Evolutionary conservation across 768 basidiomycete genomes (phyloP), one percentile per base, ranked within the genome.

Genomic region (Polyporus arcularius): DNA sequence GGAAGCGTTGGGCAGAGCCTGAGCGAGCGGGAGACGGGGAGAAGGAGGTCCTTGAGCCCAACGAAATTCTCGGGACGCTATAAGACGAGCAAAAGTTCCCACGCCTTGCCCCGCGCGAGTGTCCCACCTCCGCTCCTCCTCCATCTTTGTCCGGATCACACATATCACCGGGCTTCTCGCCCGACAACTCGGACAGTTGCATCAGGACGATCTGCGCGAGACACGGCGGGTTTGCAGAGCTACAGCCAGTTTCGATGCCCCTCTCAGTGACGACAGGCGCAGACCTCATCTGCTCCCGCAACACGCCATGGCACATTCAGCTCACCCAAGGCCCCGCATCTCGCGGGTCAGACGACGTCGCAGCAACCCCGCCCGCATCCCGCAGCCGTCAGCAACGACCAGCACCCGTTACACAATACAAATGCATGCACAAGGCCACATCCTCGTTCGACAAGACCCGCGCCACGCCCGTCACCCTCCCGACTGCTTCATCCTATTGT

Each of bases 61-160:
- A n/a, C 57, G 55, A 63, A 63, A 63, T 63, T 63, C 47, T 54
- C 49, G 30, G 40, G n/a, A 11, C 4, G 11, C 50, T 63, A 58
- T 63, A 59, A 54, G 57, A 43, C 54, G 21, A 31, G 12, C 31
- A 14, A 31, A 15, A 8, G 26, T 63, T 59, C 62, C 62, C 62
- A 58, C 62, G 57, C 41, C 21, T 18, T 18, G 41, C 30, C n/a
- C 53, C 41, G 53, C 41, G 42, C 42, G 35, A 35, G 35, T 26
- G 35, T 11, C 35, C 7, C 35, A 35, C 35, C 35, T 35, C 35
- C 35, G 21, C 21, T 2, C 21, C 21, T 26, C 21, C 21, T 26
- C 21, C 21, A 26, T 26, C 21, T 26, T 43, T 43, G 42, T 43
- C 42, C 42, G 42, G 42, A 43, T 43, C 42, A 43, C 42, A 43